These are phyloP conservation scores for Bipolaris gigantea DNA, from an alignment of 2,329 filamentous ascomycete genomes.

Conservation along the genomic window DNA sequence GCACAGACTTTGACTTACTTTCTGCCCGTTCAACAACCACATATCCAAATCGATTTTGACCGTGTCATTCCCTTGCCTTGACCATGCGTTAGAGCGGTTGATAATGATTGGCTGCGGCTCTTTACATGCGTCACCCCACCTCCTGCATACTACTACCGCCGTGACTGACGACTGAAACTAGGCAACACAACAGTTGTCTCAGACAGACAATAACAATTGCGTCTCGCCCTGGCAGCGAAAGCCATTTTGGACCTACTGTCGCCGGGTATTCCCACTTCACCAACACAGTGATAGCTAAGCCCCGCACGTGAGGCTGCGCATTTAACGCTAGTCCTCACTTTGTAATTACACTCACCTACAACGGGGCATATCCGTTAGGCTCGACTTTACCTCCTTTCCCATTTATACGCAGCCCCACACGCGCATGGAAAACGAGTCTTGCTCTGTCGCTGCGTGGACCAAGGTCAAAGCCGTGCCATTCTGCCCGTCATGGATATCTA, in stretches of 20 bases:
- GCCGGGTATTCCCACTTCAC: neutral
- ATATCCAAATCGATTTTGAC: neutral
- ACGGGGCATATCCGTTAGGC: neutral
- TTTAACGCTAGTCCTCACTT: conserved; percentile 13
- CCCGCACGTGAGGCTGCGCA: conserved; percentile 12
- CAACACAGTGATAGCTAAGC: conserved; percentile 1
- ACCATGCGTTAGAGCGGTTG: too few species aligned
- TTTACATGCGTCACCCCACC: neutral
- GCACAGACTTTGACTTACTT: neutral
- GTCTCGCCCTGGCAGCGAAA: neutral
- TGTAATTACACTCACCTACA: neutral
- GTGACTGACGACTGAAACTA: neutral
- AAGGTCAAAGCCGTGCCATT: neutral
- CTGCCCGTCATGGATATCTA: conserved; percentile 28
- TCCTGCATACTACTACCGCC: neutral
- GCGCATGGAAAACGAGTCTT: neutral
- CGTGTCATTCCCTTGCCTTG: neutral
- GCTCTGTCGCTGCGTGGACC: neutral
- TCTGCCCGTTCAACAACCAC: neutral
- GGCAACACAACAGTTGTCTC: neutral
- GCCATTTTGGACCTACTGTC: neutral
- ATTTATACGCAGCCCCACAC: neutral
- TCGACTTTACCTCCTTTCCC: neutral
- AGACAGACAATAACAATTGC: neutral
- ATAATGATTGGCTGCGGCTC: neutral